Percentiles rank a stretch among this genome's conserved stretches.
Evolutionary conservation across 202 grass and related monocot genomes (phyloP).

Genomic region (Digitaria exilis): DNA sequence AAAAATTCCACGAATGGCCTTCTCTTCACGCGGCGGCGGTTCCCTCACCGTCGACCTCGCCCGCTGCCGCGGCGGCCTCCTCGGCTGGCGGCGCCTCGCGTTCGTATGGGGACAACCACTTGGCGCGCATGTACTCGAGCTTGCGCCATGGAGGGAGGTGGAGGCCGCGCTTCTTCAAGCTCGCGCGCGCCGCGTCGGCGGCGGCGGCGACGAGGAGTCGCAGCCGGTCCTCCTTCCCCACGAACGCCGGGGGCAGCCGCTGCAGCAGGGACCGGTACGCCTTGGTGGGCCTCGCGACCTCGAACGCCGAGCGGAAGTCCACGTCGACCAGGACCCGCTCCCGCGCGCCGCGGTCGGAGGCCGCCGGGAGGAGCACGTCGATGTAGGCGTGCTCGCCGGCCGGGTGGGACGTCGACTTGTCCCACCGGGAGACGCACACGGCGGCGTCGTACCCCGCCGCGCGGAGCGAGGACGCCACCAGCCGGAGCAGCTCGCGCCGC

Average conservation of each 20-base stretch:
- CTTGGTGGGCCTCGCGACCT: conserved; percentile 81
- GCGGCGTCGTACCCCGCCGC: conserved; percentile 57
- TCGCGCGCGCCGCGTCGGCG: conserved; percentile 59
- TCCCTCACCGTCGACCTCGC: conserved; percentile 38
- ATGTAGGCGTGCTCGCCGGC: conserved; percentile 76
- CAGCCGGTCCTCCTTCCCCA: conserved; percentile 72
- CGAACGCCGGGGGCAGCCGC: conserved; percentile 62
- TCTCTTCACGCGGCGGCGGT: conserved; percentile 29
- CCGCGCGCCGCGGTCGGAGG: conserved; percentile 16
- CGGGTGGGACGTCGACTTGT: conserved; percentile 50
- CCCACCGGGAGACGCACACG: conserved; percentile 70
- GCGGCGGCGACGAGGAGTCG: conserved; percentile 60
- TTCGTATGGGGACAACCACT: conserved; percentile 71
- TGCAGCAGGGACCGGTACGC: conserved; percentile 63
- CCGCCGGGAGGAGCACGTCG: conserved; percentile 59
- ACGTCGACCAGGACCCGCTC: conserved; percentile 74
- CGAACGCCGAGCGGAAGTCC: conserved; percentile 79
- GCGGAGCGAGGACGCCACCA: conserved; percentile 52
- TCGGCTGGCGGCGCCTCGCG: conserved; percentile 8
- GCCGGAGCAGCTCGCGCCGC: conserved; percentile 48
- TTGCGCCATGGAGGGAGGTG: conserved; percentile 90
- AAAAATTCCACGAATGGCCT: conserved; percentile 20
- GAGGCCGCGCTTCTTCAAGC: conserved; percentile 76
- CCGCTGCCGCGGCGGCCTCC: not conserved
- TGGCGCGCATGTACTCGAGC: conserved; percentile 89